Percentiles rank a stretch among this genome's conserved stretches.
These are phyloP conservation scores for Achlya hypogyna DNA, from an alignment of 352 stramenopile genomes.

Conservation along the genomic window DNA sequence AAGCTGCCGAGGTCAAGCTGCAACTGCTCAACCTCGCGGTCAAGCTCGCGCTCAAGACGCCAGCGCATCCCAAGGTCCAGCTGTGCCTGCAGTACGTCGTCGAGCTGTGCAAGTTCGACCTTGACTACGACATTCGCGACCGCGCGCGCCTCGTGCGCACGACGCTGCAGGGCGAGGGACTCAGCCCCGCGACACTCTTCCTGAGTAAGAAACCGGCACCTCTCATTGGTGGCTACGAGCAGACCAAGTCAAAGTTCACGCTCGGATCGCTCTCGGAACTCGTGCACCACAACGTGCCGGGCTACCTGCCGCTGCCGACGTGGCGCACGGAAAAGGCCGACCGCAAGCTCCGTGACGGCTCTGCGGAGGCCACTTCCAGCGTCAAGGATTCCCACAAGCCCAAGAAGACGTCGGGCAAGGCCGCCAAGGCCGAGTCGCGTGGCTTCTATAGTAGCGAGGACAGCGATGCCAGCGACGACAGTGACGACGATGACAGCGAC, in stretches of 20 bases:
- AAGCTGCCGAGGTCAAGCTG: constrained; percentile 81
- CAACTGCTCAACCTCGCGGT: constrained; percentile 88
- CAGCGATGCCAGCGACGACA: constrained; percentile 29
- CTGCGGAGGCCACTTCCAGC: constrained; percentile 10
- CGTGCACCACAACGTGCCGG: constrained; percentile 74
- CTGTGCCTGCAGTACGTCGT: constrained; percentile 86
- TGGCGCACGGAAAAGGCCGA: constrained; percentile 71
- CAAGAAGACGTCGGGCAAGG: background rate
- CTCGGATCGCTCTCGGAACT: constrained; percentile 83
- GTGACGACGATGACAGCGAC: constrained; percentile 34
- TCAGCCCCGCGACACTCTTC: constrained; percentile 71
- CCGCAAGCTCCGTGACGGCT: constrained; percentile 64
- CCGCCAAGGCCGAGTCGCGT: constrained; percentile 20
- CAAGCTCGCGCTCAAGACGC: constrained; percentile 81
- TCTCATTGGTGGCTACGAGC: constrained; percentile 61
- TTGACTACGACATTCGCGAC: constrained; percentile 89
- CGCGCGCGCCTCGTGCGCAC: constrained; percentile 81
- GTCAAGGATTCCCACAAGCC: background rate
- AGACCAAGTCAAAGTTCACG: constrained; percentile 63
- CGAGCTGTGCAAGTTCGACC: constrained; percentile 88
- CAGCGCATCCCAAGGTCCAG: constrained; percentile 59
- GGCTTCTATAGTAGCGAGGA: constrained; percentile 51
- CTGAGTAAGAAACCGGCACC: constrained; percentile 70
- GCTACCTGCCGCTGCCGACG: constrained; percentile 62
- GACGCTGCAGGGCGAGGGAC: constrained; percentile 40